These are phyloP conservation scores for Maudiozyma humilis DNA, from an alignment of 1,139 yeast genomes.

Conservation along the genomic window DNA sequence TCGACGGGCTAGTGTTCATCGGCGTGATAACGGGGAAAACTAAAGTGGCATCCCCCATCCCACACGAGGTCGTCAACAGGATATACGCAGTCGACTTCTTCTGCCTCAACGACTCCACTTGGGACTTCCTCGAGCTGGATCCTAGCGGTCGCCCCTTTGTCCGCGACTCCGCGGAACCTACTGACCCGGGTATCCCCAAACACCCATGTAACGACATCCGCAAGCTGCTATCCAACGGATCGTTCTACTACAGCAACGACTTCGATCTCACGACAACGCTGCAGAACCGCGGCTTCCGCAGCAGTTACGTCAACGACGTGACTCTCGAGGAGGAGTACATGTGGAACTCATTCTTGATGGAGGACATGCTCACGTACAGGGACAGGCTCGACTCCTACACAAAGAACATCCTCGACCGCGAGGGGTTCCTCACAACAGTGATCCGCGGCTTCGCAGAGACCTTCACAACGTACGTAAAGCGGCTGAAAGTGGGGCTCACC, in stretches of 20 bases:
- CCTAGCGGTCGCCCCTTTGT: slow-evolving; percentile 52
- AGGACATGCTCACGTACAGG: slow-evolving; percentile 68
- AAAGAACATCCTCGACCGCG: slow-evolving; percentile 55
- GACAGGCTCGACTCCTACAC: slow-evolving; percentile 56
- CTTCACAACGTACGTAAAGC: slow-evolving; percentile 42
- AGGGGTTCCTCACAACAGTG: slow-evolving; percentile 79
- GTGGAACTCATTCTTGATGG: slow-evolving; percentile 95
- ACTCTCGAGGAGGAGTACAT: slow-evolving; percentile 74
- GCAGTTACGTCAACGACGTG: slow-evolving; percentile 38
- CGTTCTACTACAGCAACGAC: slow-evolving; percentile 85
- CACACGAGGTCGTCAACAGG: slow-evolving; percentile 69
- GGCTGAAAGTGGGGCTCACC: slow-evolving; percentile 54
- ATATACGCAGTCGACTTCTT: slow-evolving; percentile 80
- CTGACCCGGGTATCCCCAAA: slow-evolving; percentile 32
- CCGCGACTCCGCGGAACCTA: slow-evolving; percentile 16
- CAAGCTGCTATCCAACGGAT: slow-evolving; percentile 75
- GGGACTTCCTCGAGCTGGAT: slow-evolving; percentile 73
- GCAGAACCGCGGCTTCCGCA: slow-evolving; percentile 59
- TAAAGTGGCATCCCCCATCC: slow-evolving; percentile 78
- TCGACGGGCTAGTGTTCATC: slow-evolving; percentile 58
- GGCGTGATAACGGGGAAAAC: slow-evolving; percentile 72
- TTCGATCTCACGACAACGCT: slow-evolving; percentile 81
- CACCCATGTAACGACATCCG: slow-evolving; percentile 82
- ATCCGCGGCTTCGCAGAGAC: slow-evolving; percentile 94
- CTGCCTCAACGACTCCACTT: slow-evolving; percentile 50